A percentile compares a stretch with the other conserved stretches of the same genome.
phyloP scores from a whole-genome alignment of 2,329 filamentous ascomycete species.

The Penicillium hesseltinei region DNA sequence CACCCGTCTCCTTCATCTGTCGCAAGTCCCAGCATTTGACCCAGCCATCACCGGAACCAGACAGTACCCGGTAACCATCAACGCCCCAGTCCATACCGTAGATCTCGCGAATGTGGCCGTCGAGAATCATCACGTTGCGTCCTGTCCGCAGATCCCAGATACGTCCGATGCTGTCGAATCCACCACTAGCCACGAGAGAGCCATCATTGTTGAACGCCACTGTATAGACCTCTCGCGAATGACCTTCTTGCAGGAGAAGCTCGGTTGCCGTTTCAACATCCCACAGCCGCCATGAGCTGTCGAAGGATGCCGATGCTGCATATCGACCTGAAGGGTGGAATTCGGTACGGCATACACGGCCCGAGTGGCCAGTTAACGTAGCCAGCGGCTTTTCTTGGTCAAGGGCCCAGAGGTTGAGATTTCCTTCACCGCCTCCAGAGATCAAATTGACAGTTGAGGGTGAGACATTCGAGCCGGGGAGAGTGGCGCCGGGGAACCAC shows the following conservation, averaged over 20 bases:
- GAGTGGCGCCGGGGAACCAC: constrained; percentile 81
- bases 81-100: constrained; percentile 89
- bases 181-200: constrained; percentile 85
- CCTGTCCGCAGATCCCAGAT: constrained; percentile 95
- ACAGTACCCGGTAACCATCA: constrained; percentile 89
- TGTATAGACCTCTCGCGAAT: constrained; percentile 88
- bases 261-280: constrained; percentile 84
- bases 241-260: constrained; percentile 85
- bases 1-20: constrained; percentile 78
- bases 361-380: constrained; percentile 78
- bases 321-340: constrained; percentile 92
- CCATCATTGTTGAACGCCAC: constrained; percentile 89
- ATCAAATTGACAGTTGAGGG: constrained; percentile 76
- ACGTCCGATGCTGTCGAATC: constrained; percentile 87
- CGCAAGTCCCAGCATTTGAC: constrained; percentile 97
- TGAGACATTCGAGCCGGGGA: constrained; percentile 69
- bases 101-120: constrained; percentile 90
- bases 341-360: constrained; percentile 85
- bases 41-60: constrained; percentile 89
- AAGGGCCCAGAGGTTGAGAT: constrained; percentile 87
- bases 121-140: constrained; percentile 91
- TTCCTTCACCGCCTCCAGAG: constrained; percentile 83
- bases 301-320: constrained; percentile 88
- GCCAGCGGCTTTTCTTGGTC: constrained; percentile 80
- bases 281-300: constrained; percentile 97